Evolutionary conservation across 768 basidiomycete genomes (phyloP), one percentile per base, ranked within the genome.

Genomic region (Boletus insuetus): DNA sequence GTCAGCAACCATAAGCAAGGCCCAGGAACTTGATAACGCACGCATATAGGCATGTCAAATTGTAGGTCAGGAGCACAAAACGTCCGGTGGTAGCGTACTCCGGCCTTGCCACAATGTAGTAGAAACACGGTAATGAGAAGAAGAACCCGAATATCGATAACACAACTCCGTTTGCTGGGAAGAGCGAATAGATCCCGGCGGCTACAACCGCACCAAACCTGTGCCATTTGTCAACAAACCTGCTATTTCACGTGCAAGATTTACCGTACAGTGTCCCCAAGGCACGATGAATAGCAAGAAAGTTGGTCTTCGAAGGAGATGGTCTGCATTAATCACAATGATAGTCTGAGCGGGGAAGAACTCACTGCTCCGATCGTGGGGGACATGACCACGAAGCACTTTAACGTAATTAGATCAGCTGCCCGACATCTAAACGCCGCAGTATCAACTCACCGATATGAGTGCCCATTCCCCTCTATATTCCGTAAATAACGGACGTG

Each of bases 381-480:
- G 9, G 89, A 90, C 63, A 93, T 86, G n/a, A 94, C 90, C n/a
- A 89, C 84, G 61, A 94, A 91, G 71, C 86, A 91, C 88, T 89
- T 51, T 3, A 32, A 40, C 38, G 35, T 53, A 48, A 51, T 32
- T 52, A 26, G 10, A 37, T 53, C 47, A 58, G 46, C 39, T 57
- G 57, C 29, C 10, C 16, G 19, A 41, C 56, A n/a, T 34, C 37
- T 35, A 51, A 62, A 60, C 61, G 31, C 60, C 62, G 53, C 58
- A 46, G 1, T 4, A 35, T 40, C 35, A 29, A 75, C 82, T 65
- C 58, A 91, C 93, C 43, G 94, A 94, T 50, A 98, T 91, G 65
- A 99, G 74, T 1, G 94, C 94, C 96, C 96, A 99, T 73, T 98
- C 94, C 35, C 95, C 95, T 63, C 86, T 82, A 62, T 88, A 94